Base-by-base conservation (phyloP, 352 stramenopile genomes). In the Pythium folliculosum region DNA sequence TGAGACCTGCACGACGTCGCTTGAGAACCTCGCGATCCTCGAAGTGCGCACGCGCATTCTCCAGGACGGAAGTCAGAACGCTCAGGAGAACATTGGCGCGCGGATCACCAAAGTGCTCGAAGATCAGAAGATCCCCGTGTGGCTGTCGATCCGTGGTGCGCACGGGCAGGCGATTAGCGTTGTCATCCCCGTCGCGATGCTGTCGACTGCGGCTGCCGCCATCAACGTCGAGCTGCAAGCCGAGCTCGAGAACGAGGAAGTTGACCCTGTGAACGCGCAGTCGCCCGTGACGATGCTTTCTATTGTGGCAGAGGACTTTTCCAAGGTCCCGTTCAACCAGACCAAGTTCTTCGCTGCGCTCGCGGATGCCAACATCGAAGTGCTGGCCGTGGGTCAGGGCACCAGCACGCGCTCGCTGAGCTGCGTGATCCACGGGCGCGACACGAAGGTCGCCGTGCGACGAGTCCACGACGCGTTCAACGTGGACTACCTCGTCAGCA, bases 251-350 rank as follows among this genome's bases (percentile, higher is more conserved):
- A 81, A 77, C 12, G 79, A 89, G 1, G 86, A 94, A 77, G 81
- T 94, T 1, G 84, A 94, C 43, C 72, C 79, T 5, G 47, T 92
- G 25, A 89, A 92, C 54, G 75, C 75, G 1, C 76, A 86, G 65
- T 86, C 80, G 19, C 84, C 84, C 6, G 84, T 93, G 30, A 95
- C 86, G 44, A 93, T 95, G 85, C 70, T 93, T n/a, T 93, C 84
- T 5, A 86, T 95, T 49, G 84, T 95, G 4, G 78, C 83, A 0
- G 86, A 92, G 62, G 86, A 92, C 30, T 75, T 94, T 52, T 84
- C 81, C 23, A 90, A 89, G 58, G 73, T 89, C 12, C 83, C 85
- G 13, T 80, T 80, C 63, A 83, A 90, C 63, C 82, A 89, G 50
- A 82, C 81, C 50, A 91, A 90, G 63, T 91, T 94, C 67, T 94